Base-by-base conservation (phyloP, 2,329 filamentous ascomycete genomes). In the Boeremia exigua region DNA sequence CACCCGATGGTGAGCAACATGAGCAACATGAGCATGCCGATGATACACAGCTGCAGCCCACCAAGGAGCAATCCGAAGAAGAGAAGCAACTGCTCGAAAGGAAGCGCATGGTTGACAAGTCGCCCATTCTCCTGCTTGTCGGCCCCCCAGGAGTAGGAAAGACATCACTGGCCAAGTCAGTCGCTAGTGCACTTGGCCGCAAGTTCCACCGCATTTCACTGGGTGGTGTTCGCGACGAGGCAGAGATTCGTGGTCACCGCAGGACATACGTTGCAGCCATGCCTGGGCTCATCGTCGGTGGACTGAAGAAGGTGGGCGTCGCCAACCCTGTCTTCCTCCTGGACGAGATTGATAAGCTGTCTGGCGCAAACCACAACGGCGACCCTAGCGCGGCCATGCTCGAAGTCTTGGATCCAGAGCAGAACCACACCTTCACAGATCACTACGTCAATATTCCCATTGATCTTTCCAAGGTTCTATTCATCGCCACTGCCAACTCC, bases 201-300 rank as follows among this genome's bases (percentile, higher is more conserved):
- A 96, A 97, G 75, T 99, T 99, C 75, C 94, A 99, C 76, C 88
- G 95, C 40, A 97, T 99, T 67, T 98, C 95, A 3, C 87, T 99
- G 4, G 95, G 95, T 58, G 95, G 95, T 65, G 94, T 99, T 3
- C 84, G 95, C 50, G 95, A 99, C 69, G 95, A 99, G 75, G 95
- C 95, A 14, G 95, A 99, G 78, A 98, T 99, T 57, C 86, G 95
- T 56, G 95, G 95, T 9, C 95, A 99, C 76, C 86, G 95, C 52
- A 85, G 95, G 65, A 99, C 95, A 0, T 99, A 99, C 71, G 95
- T 99, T 55, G 95, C 95, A 19, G 95, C 95, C n/a, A 97, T 99
- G 94, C 95, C 95, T 9, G 95, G 95, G 49, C 82, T 98, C 51
- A 90, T 99, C 56, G 93, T 98, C 28, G 93, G 92, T 73, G 95